Conservation (phyloP, 495 filamentous ascomycete genomes). For the Penicillium subrubescens region DNA sequence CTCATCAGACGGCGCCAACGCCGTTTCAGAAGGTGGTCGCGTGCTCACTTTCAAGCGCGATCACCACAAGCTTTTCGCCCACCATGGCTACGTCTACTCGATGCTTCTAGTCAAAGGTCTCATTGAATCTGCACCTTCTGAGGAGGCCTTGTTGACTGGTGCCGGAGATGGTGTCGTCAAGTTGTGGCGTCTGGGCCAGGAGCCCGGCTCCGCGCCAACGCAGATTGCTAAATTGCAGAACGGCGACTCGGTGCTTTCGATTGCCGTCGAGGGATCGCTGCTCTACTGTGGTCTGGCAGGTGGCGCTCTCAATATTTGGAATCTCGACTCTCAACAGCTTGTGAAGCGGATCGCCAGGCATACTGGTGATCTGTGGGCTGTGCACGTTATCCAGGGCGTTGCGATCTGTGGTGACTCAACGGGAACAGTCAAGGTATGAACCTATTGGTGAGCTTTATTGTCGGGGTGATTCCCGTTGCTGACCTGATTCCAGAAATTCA, state of each 20-base stretch:
- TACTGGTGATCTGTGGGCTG: conserved; percentile 79
- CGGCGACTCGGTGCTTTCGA: conserved; percentile 79
- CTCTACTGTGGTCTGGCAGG: conserved; percentile 85
- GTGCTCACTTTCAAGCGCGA: conserved; percentile 80
- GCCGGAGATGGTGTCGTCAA: conserved; percentile 94
- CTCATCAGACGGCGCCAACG: conserved; percentile 44
- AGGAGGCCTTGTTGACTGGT: conserved; percentile 84
- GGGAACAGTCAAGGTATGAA: conserved; percentile 79
- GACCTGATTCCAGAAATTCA: conserved; percentile 64
- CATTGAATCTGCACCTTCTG: conserved; percentile 61
- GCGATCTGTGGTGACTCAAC: conserved; percentile 82
- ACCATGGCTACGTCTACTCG: conserved; percentile 93
- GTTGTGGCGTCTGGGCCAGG: conserved; percentile 71
- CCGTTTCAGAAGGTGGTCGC: conserved; percentile 55
- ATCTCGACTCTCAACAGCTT: conserved; percentile 90
- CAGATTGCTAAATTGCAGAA: conserved; percentile 71
- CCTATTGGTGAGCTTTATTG: too few relatives aligned
- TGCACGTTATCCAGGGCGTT: conserved; percentile 79
- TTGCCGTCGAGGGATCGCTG: conserved; percentile 83
- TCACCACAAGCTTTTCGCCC: conserved; percentile 84
- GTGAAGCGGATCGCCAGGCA: conserved; percentile 79
- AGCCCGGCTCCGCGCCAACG: conserved; percentile 51
- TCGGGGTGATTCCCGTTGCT: too few relatives aligned
- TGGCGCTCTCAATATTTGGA: conserved; percentile 97
- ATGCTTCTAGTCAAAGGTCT: conserved; percentile 79